Evolutionary conservation across 352 stramenopile species (phyloP), one percentile per base, ranked within the genome.

Genomic region (Phytophthora sp.): DNA sequence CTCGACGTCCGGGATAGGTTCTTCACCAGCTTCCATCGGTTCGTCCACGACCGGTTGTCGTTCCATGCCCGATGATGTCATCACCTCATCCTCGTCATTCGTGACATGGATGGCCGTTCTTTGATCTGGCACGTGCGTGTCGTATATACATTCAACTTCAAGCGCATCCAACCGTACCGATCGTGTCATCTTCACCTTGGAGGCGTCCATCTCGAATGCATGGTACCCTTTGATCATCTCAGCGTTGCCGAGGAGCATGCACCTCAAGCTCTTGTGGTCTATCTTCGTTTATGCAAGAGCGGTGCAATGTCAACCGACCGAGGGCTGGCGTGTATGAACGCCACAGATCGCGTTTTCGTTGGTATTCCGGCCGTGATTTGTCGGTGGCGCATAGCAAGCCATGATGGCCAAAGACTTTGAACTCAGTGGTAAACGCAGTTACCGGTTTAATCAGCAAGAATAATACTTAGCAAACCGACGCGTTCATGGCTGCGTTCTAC

Each of bases 191-290:
- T 41, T 50, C 1, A 59, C 52, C 38, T 59, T 59, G 12, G 35
- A 46, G n/a, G 26, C 20, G 15, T 59, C 38, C 52, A 50, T 31
- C 26, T 59, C 38, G 21, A 31, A 59, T 7, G 39, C 27, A n/a
- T 27, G 27, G 29, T 52, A 52, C 16, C 39, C 29, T n/a, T 54
- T 53, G 16, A 39, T 24, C 36, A 46, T 58, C n/a, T 58, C 47
- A 16, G 18, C 57, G 23, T 58, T 54, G 3, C 18, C 57, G 15
- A 66, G 27, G 9, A 57, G 45, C 24, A 64, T 52, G 16, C 45
- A 57, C 35, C 36, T 36, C 24, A 50, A 54, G 4, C 56, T 51
- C 45, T 63, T 63, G 7, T 20, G 7, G 12, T 63, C 42, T 3
- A 49, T 7, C 18, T 62, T 54, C 11, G 41, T 47, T 8, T n/a